phyloP scores from a whole-genome alignment of 805 yeast species.

The Suhomyces faveliae region DNA sequence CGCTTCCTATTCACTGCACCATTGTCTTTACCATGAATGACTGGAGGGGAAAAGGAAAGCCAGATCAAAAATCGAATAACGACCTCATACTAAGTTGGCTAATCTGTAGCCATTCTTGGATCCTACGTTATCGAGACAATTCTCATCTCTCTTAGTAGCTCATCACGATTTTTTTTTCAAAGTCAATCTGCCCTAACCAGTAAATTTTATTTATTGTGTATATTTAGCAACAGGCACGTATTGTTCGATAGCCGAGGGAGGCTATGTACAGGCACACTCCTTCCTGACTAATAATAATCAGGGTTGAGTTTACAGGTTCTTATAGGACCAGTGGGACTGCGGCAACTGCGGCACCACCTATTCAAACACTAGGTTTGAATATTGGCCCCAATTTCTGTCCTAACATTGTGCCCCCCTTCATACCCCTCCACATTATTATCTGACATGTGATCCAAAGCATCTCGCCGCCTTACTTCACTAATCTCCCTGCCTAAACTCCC shows the following conservation, averaged over 20 bases:
- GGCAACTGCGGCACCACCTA: too few relatives aligned
- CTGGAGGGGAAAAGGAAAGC: constrained; percentile 42
- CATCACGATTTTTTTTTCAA: background rate
- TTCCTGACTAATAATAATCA: too few relatives aligned
- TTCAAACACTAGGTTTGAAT: too few relatives aligned
- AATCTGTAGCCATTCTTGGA: constrained; percentile 25
- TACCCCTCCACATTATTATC: background rate
- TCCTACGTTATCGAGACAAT: constrained; percentile 41
- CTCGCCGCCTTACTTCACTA: background rate
- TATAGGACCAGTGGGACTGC: too few relatives aligned
- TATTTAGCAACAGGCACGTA: background rate
- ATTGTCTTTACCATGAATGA: constrained; percentile 28
- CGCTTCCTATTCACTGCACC: constrained; percentile 44
- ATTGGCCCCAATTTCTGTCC: too few relatives aligned
- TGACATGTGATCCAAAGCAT: background rate
- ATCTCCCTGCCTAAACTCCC: background rate
- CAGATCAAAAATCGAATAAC: constrained; percentile 27
- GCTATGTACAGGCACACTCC: background rate
- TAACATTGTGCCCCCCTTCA: background rate
- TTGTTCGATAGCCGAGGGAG: background rate
- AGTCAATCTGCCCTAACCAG: background rate
- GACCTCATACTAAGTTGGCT: constrained; percentile 36
- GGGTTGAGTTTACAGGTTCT: too few relatives aligned
- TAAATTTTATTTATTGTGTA: background rate
- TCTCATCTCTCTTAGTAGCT: background rate